Evolutionary conservation across 2,329 filamentous ascomycete species (phyloP), one percentile per base, ranked within the genome.

Genomic region (Elsinoe fawcettii): DNA sequence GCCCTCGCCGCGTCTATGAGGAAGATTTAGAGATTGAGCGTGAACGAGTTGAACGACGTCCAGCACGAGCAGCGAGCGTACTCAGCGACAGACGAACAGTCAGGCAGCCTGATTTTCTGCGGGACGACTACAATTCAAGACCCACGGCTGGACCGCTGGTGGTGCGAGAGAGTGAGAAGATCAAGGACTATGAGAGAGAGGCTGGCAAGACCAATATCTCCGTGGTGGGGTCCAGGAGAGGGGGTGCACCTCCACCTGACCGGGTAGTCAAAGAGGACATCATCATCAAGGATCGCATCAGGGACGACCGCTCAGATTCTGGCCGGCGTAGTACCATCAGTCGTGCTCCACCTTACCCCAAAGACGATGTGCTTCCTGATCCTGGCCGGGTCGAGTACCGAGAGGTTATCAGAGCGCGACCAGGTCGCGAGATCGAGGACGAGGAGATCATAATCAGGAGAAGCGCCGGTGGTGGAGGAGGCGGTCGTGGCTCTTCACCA

Each of bases 21-120:
- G 77, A 79, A 27, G 74, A 76, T 51, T 68, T 77, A 44, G 77
- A 80, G 58, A 60, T 77, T 43, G 77, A 80, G 62, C 66, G 66
- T 39, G 61, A 62, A 12, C 63, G 64, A 57, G 61, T 66, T 59
- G 66, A 67, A 64, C 62, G 67, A 44, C 59, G 63, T 16, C 54
- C 62, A 47, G 67, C 67, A 36, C 55, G 58, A 54, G 55, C 59
- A 43, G 56, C 57, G 2, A 66, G 66, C 4, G 66, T 69, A 20
- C 59, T 69, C 16, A 64, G 61, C 55, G 65, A 66, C 37, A 66
- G 68, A 20, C 68, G 62, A 63, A 66, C 55, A 20, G 67, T 73
- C 44, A 70, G 74, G 9, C 70, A 71, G 25, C 76, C 76, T 54
- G 75, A 78, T 63, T 78, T 78, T 65, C 68, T 79, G 58, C 70